Evolutionary conservation across 2,329 filamentous ascomycete genomes (phyloP).

Genomic region (Talaromyces sp.): DNA sequence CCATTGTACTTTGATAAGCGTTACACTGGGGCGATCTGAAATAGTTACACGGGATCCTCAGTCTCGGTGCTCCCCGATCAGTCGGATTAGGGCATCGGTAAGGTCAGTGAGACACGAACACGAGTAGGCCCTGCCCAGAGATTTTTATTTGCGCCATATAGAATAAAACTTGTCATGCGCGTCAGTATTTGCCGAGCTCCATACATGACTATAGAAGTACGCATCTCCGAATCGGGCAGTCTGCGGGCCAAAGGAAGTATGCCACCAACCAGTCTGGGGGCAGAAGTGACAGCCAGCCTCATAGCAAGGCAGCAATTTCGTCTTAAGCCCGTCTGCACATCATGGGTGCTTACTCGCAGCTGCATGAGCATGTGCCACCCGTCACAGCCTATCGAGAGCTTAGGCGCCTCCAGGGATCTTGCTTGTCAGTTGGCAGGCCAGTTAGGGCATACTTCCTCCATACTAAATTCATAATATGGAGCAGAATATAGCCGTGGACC

Average conservation of each 20-base stretch:
- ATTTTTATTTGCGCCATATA: not conserved
- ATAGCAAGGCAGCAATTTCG: not conserved
- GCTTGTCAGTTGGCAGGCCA: not conserved
- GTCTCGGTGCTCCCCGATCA: not conserved
- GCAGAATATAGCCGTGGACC: not conserved
- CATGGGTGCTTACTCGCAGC: not conserved
- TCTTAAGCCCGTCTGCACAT: not conserved
- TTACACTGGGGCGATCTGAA: not conserved
- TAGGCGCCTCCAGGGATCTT: not conserved
- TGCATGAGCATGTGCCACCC: conserved; percentile 6
- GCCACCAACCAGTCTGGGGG: not conserved
- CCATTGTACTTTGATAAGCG: not conserved
- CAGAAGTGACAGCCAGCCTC: not conserved
- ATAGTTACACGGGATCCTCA: not conserved
- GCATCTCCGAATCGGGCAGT: not conserved
- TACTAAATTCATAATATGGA: not conserved
- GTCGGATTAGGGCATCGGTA: not conserved
- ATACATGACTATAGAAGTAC: not conserved
- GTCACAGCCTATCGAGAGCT: not conserved
- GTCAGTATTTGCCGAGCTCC: not conserved
- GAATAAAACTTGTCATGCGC: not conserved
- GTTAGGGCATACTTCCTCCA: not conserved
- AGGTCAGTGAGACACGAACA: not conserved
- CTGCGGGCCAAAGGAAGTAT: conserved; percentile 4
- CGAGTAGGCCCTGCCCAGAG: not conserved